Evolutionary conservation across 495 filamentous ascomycete genomes (phyloP).

Genomic region (Neurospora sublineolata): DNA sequence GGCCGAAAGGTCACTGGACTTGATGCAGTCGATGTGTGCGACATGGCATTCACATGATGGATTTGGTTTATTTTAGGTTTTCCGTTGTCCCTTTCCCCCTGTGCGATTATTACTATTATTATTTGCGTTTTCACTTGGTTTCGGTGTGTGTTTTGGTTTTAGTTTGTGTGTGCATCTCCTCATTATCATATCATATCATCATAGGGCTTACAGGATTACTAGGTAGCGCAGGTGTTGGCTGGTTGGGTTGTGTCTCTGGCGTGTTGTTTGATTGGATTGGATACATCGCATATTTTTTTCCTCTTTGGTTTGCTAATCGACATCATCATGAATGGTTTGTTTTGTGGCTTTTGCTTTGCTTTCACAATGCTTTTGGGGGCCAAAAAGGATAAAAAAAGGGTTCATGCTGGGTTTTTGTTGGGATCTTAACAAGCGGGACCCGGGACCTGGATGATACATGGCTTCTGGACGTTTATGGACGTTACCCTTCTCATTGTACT

Average conservation of each 20-base stretch:
- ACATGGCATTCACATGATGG: not conserved
- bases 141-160: not conserved
- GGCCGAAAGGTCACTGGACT: not conserved
- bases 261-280: not conserved
- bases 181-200: not conserved
- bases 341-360: not conserved
- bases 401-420: not conserved
- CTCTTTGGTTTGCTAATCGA: not conserved
- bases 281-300: not conserved
- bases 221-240: not conserved
- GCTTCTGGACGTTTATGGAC: not conserved
- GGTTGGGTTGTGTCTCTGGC: not conserved
- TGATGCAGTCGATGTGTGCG: not conserved
- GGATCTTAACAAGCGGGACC: too few species aligned
- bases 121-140: not conserved
- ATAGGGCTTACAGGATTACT: not conserved
- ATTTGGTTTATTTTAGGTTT: not conserved
- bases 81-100: not conserved
- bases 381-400: not conserved
- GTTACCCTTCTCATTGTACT: not conserved
- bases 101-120: not conserved
- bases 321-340: not conserved
- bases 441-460: not conserved
- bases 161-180: not conserved
- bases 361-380: not conserved